Conservation (phyloP, 108 stramenopile species). For the Licmophora abbreviata region DNA sequence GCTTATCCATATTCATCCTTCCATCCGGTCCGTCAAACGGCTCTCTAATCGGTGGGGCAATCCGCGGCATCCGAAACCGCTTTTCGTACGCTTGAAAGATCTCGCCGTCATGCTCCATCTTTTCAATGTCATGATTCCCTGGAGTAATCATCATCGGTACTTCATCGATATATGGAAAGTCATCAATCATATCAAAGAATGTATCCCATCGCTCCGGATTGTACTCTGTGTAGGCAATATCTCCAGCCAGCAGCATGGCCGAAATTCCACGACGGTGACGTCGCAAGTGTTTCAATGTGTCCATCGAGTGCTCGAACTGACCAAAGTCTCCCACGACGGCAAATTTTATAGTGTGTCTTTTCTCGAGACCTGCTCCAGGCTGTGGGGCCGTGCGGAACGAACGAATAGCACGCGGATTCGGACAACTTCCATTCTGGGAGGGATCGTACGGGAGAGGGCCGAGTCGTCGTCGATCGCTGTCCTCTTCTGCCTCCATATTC, state of each 20-base stretch:
- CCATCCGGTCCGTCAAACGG: conserved; percentile 31
- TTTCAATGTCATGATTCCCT: conserved; percentile 84
- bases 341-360: conserved; percentile 15
- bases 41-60: conserved; percentile 47
- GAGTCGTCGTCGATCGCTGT: not conserved
- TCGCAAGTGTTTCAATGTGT: conserved; percentile 28
- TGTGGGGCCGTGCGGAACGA: conserved; percentile 32
- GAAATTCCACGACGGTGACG: conserved; percentile 24
- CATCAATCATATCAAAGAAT: conserved; percentile 74
- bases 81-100: conserved; percentile 66
- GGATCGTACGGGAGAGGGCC: conserved; percentile 2
- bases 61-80: conserved; percentile 73
- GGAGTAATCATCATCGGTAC: conserved; percentile 56
- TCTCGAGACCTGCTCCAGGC: not conserved
- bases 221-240: conserved; percentile 66
- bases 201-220: conserved; percentile 77
- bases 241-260: conserved; percentile 64
- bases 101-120: conserved; percentile 30
- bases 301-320: conserved; percentile 34
- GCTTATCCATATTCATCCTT: conserved; percentile 37
- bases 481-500: too few relatives aligned
- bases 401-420: conserved; percentile 17
- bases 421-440: conserved; percentile 8
- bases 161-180: conserved; percentile 31
- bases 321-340: conserved; percentile 45